Percentiles rank a stretch among this genome's conserved stretches.
Conservation (phyloP, 345 rosid genomes). For the Salix suchowensis region DNA sequence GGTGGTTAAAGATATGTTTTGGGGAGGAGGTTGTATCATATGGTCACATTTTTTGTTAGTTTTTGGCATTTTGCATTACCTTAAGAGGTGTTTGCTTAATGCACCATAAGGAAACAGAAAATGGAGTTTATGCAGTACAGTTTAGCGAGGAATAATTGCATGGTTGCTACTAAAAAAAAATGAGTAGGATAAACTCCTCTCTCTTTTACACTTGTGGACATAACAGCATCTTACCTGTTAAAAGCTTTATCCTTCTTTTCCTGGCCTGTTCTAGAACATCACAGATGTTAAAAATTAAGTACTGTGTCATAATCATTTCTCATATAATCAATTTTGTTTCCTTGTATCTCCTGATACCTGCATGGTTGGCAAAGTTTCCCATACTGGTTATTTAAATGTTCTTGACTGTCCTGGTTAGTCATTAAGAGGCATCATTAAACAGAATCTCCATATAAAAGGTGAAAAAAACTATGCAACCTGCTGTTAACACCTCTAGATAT, state of each 20-base stretch:
- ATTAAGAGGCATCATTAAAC: not conserved
- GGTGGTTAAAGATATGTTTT: not conserved
- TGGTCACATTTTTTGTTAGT: not conserved
- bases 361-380: not conserved
- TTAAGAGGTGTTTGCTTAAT: not conserved
- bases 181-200: not conserved
- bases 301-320: not conserved
- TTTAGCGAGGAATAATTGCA: not conserved
- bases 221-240: not conserved
- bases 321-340: not conserved
- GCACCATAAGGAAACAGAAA: not conserved
- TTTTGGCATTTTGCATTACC: not conserved
- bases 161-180: not conserved
- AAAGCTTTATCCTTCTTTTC: not conserved
- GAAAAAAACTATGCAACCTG: not conserved
- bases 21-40: not conserved
- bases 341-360: not conserved
- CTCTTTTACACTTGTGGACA: not conserved
- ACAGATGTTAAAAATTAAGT: not conserved
- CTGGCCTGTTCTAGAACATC: not conserved
- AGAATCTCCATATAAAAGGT: not conserved
- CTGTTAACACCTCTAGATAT: not conserved
- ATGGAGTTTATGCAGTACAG: not conserved
- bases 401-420: not conserved
- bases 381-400: constrained; percentile 1